Evolutionary conservation across 352 stramenopile species (phyloP).

Genomic region (Pythium biforme): DNA sequence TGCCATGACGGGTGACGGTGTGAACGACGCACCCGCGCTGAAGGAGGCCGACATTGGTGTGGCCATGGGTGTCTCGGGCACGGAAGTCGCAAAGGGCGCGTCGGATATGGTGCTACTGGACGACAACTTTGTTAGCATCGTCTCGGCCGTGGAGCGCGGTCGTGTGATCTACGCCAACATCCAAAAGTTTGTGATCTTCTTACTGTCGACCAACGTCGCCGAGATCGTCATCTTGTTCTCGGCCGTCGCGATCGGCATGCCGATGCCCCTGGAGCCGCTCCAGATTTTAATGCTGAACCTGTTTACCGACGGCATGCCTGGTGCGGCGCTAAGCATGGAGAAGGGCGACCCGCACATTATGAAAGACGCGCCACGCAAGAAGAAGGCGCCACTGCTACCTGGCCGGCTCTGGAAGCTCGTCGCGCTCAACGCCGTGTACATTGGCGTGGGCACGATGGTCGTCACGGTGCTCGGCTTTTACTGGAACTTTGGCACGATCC

Average conservation of each 20-base stretch:
- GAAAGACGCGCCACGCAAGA: constrained; percentile 55
- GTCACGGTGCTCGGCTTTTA: constrained; percentile 65
- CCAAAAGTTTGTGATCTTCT: constrained; percentile 98
- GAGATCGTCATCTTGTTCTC: constrained; percentile 89
- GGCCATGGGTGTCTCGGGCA: constrained; percentile 97
- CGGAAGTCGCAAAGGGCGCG: constrained; percentile 97
- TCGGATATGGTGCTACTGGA: constrained; percentile 98
- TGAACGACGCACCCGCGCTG: constrained; percentile 91
- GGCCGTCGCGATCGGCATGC: constrained; percentile 56
- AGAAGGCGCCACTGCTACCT: constrained; percentile 53
- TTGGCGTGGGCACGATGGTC: constrained; percentile 39
- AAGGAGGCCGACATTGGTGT: constrained; percentile 96
- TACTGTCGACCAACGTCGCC: constrained; percentile 97
- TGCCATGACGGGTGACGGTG: constrained; percentile 90
- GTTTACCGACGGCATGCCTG: constrained; percentile 95
- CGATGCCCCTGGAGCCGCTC: constrained; percentile 91
- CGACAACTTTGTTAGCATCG: constrained; percentile 98
- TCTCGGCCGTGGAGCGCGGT: constrained; percentile 95
- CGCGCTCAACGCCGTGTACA: constrained; percentile 52
- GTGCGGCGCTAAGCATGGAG: constrained; percentile 69
- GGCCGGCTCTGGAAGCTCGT: constrained; percentile 72
- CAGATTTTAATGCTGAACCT: constrained; percentile 99
- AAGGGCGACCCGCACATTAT: constrained; percentile 69
- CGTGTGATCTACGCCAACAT: constrained; percentile 98
- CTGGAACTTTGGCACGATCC: constrained; percentile 63